These are phyloP conservation scores for Artomyces pyxidatus DNA, from an alignment of 768 basidiomycete genomes.

Conservation along the genomic window DNA sequence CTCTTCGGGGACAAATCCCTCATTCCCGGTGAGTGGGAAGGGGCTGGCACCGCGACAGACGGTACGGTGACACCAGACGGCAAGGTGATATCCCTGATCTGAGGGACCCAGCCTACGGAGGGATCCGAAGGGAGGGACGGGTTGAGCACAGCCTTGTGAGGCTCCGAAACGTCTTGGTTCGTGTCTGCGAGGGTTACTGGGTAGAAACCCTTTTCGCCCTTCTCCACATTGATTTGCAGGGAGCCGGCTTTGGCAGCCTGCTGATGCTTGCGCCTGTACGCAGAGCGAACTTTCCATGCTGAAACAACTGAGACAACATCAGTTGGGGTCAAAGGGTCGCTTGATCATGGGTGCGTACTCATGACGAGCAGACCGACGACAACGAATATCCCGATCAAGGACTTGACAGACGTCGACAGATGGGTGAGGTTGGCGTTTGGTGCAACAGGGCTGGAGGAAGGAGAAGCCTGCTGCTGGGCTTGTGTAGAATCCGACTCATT, in stretches of 20 bases:
- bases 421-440: background rate
- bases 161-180: background rate
- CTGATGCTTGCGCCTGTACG: constrained; percentile 3
- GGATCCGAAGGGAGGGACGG: background rate
- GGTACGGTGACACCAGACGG: constrained; percentile 8
- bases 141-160: background rate
- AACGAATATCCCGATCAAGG: constrained; percentile 18
- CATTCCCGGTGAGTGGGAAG: constrained; percentile 10
- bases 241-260: background rate
- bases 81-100: constrained; percentile 9
- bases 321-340: background rate
- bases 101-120: constrained; percentile 10
- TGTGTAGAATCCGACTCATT: background rate
- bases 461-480: background rate
- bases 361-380: constrained; percentile 21
- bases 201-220: background rate
- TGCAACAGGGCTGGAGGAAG: background rate
- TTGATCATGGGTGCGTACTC: constrained; percentile 12
- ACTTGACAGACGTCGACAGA: constrained; percentile 18
- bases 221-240: background rate
- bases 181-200: background rate
- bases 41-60: constrained; percentile 23
- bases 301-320: constrained; percentile 8
- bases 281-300: constrained; percentile 14
- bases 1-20: constrained; percentile 6